These are phyloP conservation scores for Isochrysis galbana DNA, from an alignment of 78 protist genomes.

Conservation along the genomic window DNA sequence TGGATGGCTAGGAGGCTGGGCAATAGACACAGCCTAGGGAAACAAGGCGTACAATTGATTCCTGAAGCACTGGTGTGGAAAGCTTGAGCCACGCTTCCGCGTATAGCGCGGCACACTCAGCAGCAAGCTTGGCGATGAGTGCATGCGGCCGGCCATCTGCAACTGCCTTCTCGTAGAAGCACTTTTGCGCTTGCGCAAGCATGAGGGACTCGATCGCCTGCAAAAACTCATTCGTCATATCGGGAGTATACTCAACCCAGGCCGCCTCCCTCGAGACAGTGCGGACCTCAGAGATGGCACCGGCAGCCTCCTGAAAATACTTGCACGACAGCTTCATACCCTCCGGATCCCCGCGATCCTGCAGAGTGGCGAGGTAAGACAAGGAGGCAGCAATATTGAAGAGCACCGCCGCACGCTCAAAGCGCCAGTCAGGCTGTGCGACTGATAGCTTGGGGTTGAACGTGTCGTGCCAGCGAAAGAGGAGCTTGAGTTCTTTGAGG, in stretches of 20 bases:
- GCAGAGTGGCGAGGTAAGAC: background rate
- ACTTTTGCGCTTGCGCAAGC: slow-evolving; percentile 11
- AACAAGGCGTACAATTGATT: too few species aligned
- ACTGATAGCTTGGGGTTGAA: background rate
- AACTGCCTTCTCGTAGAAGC: slow-evolving; percentile 3
- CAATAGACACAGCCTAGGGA: too few species aligned
- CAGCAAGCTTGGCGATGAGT: background rate
- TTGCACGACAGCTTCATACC: background rate
- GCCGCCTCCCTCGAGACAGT: background rate
- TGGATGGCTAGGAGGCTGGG: too few species aligned
- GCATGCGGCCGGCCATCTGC: background rate
- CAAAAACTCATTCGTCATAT: background rate
- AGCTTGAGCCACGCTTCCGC: background rate
- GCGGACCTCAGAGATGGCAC: background rate
- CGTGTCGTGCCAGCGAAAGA: background rate
- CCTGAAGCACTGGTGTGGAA: background rate
- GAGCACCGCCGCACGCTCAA: background rate
- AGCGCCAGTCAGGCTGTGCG: background rate
- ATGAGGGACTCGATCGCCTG: background rate
- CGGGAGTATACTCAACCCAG: background rate
- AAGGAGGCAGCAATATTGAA: background rate
- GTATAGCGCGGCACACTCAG: background rate
- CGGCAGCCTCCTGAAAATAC: background rate
- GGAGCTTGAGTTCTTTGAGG: background rate
- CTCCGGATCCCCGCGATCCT: background rate